These are phyloP conservation scores for Hortiboletus campestris DNA, from an alignment of 768 basidiomycete genomes.

Conservation along the genomic window DNA sequence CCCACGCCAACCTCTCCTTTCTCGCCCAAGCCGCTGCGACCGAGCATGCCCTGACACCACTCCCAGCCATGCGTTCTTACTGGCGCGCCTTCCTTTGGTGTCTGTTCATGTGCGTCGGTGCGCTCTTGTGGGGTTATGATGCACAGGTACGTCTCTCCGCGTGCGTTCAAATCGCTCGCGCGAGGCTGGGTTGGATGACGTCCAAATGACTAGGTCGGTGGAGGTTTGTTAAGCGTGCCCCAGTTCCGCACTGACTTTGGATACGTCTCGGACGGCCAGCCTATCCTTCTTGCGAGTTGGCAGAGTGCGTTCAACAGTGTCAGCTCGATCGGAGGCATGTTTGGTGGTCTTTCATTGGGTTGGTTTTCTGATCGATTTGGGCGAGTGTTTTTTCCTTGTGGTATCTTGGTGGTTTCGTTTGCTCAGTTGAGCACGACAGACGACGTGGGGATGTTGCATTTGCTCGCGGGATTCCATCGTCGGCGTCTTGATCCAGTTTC, in stretches of 20 bases:
- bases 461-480: constrained; percentile 21
- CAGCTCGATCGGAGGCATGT: constrained; percentile 26
- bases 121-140: constrained; percentile 28
- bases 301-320: constrained; percentile 28
- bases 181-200: background rate
- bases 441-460: constrained; percentile 25
- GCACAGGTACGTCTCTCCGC: constrained; percentile 16
- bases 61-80: constrained; percentile 20
- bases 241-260: constrained; percentile 30
- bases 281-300: constrained; percentile 26
- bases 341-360: constrained; percentile 25
- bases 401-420: no score
- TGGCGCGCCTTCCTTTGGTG: constrained; percentile 29
- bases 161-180: background rate
- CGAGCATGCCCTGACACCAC: constrained; percentile 19
- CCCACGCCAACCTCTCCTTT: constrained; percentile 13
- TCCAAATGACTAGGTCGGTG: constrained; percentile 11
- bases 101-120: constrained; percentile 23
- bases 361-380: constrained; percentile 23
- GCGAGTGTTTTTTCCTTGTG: background rate
- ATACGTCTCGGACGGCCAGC: background rate
- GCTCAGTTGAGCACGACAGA: constrained; percentile 2
- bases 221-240: constrained; percentile 21
- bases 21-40: constrained; percentile 22
- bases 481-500: constrained; percentile 25